Evolutionary conservation across 2,329 filamentous ascomycete species (phyloP).

Genomic region (Zymoseptoria ardabiliae): DNA sequence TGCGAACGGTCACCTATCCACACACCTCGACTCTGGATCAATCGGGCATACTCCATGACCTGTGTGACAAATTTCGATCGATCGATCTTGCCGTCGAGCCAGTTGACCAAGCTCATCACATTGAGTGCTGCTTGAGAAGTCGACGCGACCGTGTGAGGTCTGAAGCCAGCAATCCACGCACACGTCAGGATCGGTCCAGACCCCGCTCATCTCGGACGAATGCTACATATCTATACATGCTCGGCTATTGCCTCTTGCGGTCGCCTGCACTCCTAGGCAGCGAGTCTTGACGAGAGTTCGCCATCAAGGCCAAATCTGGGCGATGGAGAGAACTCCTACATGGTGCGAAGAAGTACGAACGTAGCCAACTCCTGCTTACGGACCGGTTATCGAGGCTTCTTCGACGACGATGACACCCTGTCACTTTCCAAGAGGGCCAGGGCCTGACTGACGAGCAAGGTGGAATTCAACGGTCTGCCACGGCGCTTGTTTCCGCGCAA

Average conservation of each 20-base stretch:
- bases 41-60: conserved; percentile 33
- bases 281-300: not conserved
- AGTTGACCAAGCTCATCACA: conserved; percentile 34
- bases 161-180: conserved; percentile 32
- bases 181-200: not conserved
- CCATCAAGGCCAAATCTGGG: no score
- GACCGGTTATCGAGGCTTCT: no score
- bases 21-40: conserved; percentile 33
- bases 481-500: not conserved
- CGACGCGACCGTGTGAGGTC: conserved; percentile 40
- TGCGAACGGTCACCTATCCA: conserved; percentile 35
- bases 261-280: no score
- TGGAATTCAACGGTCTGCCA: not conserved
- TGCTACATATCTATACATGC: not conserved
- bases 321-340: no score
- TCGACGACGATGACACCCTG: not conserved
- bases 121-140: conserved; percentile 42
- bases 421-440: not conserved
- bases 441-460: not conserved
- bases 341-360: no score
- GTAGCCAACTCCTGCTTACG: not conserved
- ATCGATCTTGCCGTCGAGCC: conserved; percentile 34
- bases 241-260: no score
- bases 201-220: not conserved
- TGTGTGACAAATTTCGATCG: conserved; percentile 32